These are phyloP conservation scores for Gossypium sturtianum DNA, from an alignment of 345 rosid species.

Conservation along the genomic window DNA sequence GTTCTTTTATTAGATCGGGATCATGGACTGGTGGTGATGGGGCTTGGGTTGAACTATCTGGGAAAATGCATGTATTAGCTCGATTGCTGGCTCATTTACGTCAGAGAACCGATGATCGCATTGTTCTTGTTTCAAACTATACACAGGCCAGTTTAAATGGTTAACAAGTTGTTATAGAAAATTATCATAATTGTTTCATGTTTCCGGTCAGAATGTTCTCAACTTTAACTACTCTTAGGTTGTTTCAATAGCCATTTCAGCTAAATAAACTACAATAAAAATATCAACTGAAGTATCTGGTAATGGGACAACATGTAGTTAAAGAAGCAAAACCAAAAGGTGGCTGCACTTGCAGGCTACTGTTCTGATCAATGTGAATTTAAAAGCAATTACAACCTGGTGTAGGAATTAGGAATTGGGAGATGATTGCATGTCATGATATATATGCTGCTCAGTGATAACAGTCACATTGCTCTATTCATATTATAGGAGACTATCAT, in stretches of 20 bases:
- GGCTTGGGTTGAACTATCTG: conserved; percentile 96
- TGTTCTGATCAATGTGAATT: neutral
- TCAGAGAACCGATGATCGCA: conserved; percentile 79
- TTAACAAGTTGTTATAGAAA: neutral
- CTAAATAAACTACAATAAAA: neutral
- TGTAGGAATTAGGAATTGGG: neutral
- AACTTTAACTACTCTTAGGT: neutral
- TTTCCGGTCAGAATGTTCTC: neutral
- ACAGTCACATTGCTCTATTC: neutral
- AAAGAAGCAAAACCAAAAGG: neutral
- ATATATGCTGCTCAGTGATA: neutral
- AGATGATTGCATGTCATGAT: neutral
- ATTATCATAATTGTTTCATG: conserved; percentile 5
- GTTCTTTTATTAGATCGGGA: conserved; percentile 60
- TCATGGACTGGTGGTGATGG: conserved; percentile 94
- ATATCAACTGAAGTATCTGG: neutral
- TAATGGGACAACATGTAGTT: neutral
- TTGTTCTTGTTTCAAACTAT: conserved; percentile 96
- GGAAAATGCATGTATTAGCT: conserved; percentile 97
- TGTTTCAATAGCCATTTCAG: neutral
- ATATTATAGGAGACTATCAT: neutral
- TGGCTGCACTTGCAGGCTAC: neutral
- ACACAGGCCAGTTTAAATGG: conserved; percentile 55
- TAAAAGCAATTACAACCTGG: neutral
- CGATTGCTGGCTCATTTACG: conserved; percentile 81